Evolutionary conservation across 331 rosid species (phyloP).

Genomic region (Prunus yedoensis): DNA sequence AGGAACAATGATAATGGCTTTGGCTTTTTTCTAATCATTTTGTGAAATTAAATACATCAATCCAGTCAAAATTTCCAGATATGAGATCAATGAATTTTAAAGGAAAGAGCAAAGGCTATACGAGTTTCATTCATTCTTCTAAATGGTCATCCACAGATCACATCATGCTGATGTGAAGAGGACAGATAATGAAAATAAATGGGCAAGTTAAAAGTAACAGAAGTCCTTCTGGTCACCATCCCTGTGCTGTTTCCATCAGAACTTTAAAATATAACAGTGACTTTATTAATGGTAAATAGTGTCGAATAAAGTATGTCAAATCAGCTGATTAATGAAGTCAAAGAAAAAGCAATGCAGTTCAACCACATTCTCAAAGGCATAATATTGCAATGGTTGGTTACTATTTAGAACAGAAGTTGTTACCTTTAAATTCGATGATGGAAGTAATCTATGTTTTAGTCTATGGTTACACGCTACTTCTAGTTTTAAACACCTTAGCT

Average conservation of each 20-base stretch:
- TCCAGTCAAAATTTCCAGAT: neutral
- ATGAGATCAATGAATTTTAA: neutral
- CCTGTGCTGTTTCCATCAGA: neutral
- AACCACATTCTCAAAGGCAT: neutral
- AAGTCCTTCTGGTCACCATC: neutral
- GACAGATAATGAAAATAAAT: neutral
- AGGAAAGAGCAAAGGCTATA: neutral
- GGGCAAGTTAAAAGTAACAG: neutral
- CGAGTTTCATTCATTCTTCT: neutral
- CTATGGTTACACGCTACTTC: neutral
- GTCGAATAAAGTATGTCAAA: neutral
- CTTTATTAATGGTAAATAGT: neutral
- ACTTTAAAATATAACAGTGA: neutral
- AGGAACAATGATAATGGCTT: neutral
- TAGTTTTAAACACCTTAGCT: neutral
- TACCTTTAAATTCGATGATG: neutral
- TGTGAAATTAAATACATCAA: neutral
- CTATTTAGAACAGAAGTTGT: neutral
- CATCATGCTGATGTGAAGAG: neutral
- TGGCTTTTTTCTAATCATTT: neutral
- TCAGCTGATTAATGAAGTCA: neutral
- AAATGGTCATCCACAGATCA: neutral
- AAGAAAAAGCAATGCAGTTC: neutral
- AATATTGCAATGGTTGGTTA: neutral
- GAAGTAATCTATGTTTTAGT: neutral